phyloP scores from a whole-genome alignment of 352 stramenopile genomes.

The Globisporangium barbulae region DNA sequence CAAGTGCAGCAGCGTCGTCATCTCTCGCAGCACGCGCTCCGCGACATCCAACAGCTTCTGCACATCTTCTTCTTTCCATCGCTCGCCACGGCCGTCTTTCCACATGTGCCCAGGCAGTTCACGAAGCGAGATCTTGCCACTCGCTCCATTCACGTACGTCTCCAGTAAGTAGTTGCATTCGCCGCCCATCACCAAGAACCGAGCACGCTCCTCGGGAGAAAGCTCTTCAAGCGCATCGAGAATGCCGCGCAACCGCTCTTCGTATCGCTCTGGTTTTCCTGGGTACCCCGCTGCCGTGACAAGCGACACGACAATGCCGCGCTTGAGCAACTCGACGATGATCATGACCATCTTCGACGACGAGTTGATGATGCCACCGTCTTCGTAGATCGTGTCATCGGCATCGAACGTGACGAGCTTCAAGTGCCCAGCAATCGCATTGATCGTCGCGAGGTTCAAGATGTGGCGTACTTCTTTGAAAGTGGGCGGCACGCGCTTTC shows the following conservation, averaged over 20 bases:
- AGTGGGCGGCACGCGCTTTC: conserved; percentile 77
- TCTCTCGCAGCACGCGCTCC: conserved; percentile 65
- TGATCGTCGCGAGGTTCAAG: conserved; percentile 75
- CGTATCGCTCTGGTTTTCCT: conserved; percentile 58
- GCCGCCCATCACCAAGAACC: conserved; percentile 92
- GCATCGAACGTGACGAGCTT: conserved; percentile 87
- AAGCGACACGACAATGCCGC: conserved; percentile 73
- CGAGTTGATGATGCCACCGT: conserved; percentile 68
- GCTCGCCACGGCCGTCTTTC: conserved; percentile 81
- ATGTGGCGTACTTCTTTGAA: conserved; percentile 87
- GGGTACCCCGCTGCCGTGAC: conserved; percentile 83
- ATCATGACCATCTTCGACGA: conserved; percentile 67
- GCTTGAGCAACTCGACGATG: conserved; percentile 65
- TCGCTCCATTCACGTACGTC: conserved; percentile 44
- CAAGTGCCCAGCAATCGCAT: conserved; percentile 64
- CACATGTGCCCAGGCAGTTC: conserved; percentile 65
- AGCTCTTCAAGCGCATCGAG: conserved; percentile 56
- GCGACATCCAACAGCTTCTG: conserved; percentile 84
- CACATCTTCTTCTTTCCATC: conserved; percentile 85
- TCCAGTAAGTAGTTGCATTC: conserved; percentile 96
- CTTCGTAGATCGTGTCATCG: conserved; percentile 86
- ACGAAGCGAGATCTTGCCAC: conserved; percentile 46
- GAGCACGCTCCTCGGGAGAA: conserved; percentile 54
- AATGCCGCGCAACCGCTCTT: conserved; percentile 73
- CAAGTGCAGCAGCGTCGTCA: conserved; percentile 81